phyloP scores from a whole-genome alignment of 225 moss, liverwort and hornwort species.

The Bryoerythrophyllum caledonicum region DNA sequence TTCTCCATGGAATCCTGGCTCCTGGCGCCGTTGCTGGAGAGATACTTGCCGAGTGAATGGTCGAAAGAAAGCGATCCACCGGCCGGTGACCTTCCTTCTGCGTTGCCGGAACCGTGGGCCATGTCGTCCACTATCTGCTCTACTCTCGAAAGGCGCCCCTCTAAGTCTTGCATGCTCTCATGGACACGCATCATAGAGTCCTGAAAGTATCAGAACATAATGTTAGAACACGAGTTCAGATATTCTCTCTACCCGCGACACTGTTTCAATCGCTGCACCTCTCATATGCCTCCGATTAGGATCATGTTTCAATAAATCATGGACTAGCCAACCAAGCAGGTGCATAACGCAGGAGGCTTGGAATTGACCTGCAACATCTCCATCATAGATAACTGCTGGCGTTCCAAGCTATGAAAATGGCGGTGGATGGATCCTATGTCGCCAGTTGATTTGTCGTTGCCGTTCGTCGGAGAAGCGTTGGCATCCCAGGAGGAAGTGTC shows the following conservation, averaged over 20 bases:
- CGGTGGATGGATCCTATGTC: constrained; percentile 48
- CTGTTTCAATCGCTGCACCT: neutral
- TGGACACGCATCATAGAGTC: constrained; percentile 92
- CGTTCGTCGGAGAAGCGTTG: constrained; percentile 47
- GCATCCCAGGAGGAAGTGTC: constrained; percentile 68
- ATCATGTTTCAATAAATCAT: neutral
- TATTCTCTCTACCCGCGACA: neutral
- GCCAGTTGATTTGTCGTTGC: constrained; percentile 66
- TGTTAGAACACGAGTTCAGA: neutral
- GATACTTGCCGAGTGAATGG: constrained; percentile 72
- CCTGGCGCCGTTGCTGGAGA: constrained; percentile 63
- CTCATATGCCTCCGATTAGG: neutral
- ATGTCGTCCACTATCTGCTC: constrained; percentile 79
- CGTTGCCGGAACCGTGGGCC: constrained; percentile 62
- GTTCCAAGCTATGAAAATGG: constrained; percentile 61
- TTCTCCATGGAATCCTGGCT: constrained; percentile 55
- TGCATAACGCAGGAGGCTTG: constrained; percentile 17
- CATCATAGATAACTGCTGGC: constrained; percentile 62
- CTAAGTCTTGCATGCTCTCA: constrained; percentile 93
- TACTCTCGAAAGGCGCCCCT: constrained; percentile 80
- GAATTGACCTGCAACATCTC: constrained; percentile 63
- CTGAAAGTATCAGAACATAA: constrained; percentile 37
- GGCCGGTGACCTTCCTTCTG: constrained; percentile 64
- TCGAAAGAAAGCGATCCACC: constrained; percentile 65
- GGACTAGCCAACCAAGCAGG: neutral